Conservation (phyloP, 2,329 filamentous ascomycete genomes). For the Phyllosticta paracitricarpa region DNA sequence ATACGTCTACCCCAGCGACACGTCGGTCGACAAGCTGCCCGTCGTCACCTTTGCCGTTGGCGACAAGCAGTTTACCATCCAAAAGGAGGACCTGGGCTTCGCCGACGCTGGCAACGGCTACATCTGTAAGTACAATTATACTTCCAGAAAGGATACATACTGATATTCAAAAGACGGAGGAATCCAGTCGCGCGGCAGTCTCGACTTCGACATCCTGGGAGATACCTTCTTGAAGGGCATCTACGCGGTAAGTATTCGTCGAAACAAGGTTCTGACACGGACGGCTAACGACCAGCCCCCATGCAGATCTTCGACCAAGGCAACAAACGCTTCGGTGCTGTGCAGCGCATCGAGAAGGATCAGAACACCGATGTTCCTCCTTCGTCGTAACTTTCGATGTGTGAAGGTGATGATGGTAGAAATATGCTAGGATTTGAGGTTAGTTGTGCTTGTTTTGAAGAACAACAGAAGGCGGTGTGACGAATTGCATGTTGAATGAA, state of each 20-base stretch:
- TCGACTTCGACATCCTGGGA: constrained; percentile 53
- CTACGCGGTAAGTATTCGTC: constrained; percentile 36
- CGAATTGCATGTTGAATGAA: too few relatives aligned
- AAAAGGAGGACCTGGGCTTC: constrained; percentile 54
- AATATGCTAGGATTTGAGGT: too few relatives aligned
- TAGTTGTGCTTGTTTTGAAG: too few relatives aligned
- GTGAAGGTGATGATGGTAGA: background rate
- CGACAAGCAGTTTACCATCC: constrained; percentile 47
- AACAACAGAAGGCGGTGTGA: too few relatives aligned
- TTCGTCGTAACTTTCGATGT: background rate
- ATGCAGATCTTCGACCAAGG: constrained; percentile 50
- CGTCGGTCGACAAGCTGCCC: constrained; percentile 45
- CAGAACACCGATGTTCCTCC: constrained; percentile 17
- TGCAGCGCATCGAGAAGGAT: constrained; percentile 37
- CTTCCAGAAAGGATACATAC: too few relatives aligned
- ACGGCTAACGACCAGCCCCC: background rate
- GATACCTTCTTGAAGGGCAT: constrained; percentile 55
- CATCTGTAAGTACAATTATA: constrained; percentile 28
- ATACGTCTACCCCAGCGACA: constrained; percentile 51
- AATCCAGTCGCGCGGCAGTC: constrained; percentile 51
- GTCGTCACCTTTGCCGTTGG: constrained; percentile 55
- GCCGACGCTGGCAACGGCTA: constrained; percentile 44
- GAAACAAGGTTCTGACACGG: constrained; percentile 21
- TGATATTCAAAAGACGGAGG: constrained; percentile 38
- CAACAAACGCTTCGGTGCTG: constrained; percentile 48